phyloP scores from a whole-genome alignment of 352 stramenopile genomes.

The Phytopythium helicoides region DNA sequence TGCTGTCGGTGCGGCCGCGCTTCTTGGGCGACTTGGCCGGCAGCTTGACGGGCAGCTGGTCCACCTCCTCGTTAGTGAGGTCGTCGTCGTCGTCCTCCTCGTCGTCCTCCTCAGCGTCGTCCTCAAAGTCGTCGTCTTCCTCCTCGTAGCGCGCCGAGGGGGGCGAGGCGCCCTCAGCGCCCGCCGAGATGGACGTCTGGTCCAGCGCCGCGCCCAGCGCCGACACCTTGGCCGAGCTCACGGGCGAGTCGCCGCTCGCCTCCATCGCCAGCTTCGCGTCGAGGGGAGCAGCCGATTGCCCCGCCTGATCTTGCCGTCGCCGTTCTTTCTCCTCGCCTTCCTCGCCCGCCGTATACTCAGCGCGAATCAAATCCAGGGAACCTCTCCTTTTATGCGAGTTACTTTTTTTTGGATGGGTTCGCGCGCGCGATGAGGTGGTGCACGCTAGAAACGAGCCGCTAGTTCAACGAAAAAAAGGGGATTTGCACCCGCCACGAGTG shows the following conservation, averaged over 20 bases:
- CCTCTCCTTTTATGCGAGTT: not conserved
- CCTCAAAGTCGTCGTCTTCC: slow-evolving; percentile 9
- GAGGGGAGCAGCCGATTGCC: too few relatives aligned
- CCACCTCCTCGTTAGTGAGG: slow-evolving; percentile 6
- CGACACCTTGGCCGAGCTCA: slow-evolving; percentile 61
- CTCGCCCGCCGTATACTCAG: not conserved
- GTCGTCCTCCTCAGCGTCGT: slow-evolving; percentile 16
- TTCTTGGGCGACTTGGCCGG: slow-evolving; percentile 75
- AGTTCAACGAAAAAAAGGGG: too few relatives aligned
- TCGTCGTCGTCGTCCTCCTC: slow-evolving; percentile 6
- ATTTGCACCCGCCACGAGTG: not conserved
- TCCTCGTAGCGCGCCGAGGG: slow-evolving; percentile 11
- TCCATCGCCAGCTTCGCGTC: slow-evolving; percentile 1
- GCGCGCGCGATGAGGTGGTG: not conserved
- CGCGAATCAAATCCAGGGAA: not conserved
- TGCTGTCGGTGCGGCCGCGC: slow-evolving; percentile 77
- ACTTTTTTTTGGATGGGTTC: slow-evolving; percentile 2
- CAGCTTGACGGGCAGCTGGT: slow-evolving; percentile 14
- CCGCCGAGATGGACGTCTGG: slow-evolving; percentile 67
- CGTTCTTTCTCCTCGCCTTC: slow-evolving; percentile 9
- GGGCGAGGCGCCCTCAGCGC: slow-evolving; percentile 11
- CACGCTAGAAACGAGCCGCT: too few relatives aligned
- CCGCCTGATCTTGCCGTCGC: not conserved
- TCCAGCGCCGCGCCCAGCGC: slow-evolving; percentile 73
- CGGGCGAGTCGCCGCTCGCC: slow-evolving; percentile 17